These are phyloP conservation scores for Sugiyamaella mastotermitis DNA, from an alignment of 805 yeast genomes.

Conservation along the genomic window DNA sequence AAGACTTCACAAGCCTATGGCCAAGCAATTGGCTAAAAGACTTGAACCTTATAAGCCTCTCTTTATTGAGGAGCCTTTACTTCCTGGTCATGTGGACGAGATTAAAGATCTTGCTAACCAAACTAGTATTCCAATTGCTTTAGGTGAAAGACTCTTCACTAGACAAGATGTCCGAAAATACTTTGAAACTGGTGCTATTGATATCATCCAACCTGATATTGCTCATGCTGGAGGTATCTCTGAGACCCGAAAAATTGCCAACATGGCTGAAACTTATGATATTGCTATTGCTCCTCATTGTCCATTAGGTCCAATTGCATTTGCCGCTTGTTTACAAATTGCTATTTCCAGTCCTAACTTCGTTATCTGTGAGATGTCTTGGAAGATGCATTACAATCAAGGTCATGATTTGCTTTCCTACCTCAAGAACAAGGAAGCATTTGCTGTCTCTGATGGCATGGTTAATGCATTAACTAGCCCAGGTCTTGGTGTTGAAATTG, in stretches of 20 bases:
- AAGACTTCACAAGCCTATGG: conserved; percentile 29
- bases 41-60: conserved; percentile 26
- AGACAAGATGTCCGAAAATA: conserved; percentile 24
- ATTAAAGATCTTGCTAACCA: conserved; percentile 18
- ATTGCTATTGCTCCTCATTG: conserved; percentile 29
- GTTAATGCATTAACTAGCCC: conserved; percentile 22
- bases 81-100: conserved; percentile 25
- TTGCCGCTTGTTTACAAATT: conserved; percentile 27
- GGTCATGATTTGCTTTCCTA: conserved; percentile 23
- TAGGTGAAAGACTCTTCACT: conserved; percentile 26
- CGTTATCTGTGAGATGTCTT: conserved; percentile 26
- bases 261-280: conserved; percentile 28
- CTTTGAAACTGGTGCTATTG: conserved; percentile 23
- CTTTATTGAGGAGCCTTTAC: conserved; percentile 29
- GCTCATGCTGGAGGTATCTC: conserved; percentile 29
- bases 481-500: conserved; percentile 26
- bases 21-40: conserved; percentile 25
- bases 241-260: conserved; percentile 25
- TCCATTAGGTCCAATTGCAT: conserved; percentile 28
- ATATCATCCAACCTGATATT: conserved; percentile 26
- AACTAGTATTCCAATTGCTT: conserved; percentile 26
- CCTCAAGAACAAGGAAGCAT: conserved; percentile 21
- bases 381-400: conserved; percentile 26
- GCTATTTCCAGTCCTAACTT: conserved; percentile 23
- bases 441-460: conserved; percentile 23